Percentiles rank a stretch among this genome's conserved stretches.
These are phyloP conservation scores for Naganishia sp. DNA, from an alignment of 1,284 basidiomycete genomes.

Conservation along the genomic window DNA sequence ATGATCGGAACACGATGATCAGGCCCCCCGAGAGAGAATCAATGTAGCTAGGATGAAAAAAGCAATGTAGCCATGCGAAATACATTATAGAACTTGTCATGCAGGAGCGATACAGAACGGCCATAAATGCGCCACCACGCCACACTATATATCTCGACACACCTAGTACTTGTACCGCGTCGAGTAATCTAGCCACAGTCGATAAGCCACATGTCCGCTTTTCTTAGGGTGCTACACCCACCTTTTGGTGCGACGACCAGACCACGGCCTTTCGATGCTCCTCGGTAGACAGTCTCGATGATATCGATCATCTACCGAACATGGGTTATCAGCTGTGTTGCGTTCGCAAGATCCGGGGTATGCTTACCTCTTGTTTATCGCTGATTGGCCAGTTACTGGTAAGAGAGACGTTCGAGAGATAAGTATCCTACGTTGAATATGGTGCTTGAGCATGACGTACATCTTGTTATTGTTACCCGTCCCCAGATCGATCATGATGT, in stretches of 20 bases:
- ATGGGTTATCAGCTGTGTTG: conserved; percentile 94
- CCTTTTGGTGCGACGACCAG: conserved; percentile 96
- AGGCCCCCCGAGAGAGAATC: neutral
- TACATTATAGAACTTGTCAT: conserved; percentile 16
- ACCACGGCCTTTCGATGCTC: conserved; percentile 96
- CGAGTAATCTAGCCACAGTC: conserved; percentile 48
- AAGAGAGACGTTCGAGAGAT: neutral
- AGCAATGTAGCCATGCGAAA: neutral
- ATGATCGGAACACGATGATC: conserved; percentile 1
- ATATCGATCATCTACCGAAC: conserved; percentile 93
- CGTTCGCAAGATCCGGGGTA: conserved; percentile 44
- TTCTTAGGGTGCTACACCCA: conserved; percentile 46
- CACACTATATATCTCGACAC: neutral
- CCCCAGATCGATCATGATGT: conserved; percentile 99
- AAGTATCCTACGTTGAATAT: neutral
- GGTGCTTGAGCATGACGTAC: conserved; percentile 52
- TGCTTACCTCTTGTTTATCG: conserved; percentile 86
- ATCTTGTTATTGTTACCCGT: conserved; percentile 99
- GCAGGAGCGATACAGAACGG: too few species aligned
- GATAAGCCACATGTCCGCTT: conserved; percentile 3
- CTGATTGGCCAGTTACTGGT: conserved; percentile 93
- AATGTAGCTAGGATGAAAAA: neutral
- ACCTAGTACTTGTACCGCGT: conserved; percentile 53
- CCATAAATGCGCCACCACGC: neutral
- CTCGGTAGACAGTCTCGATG: conserved; percentile 96